Percentiles rank a stretch among this genome's conserved stretches.
Evolutionary conservation across 2,329 filamentous ascomycete species (phyloP).

Genomic region (Claviceps sp.): DNA sequence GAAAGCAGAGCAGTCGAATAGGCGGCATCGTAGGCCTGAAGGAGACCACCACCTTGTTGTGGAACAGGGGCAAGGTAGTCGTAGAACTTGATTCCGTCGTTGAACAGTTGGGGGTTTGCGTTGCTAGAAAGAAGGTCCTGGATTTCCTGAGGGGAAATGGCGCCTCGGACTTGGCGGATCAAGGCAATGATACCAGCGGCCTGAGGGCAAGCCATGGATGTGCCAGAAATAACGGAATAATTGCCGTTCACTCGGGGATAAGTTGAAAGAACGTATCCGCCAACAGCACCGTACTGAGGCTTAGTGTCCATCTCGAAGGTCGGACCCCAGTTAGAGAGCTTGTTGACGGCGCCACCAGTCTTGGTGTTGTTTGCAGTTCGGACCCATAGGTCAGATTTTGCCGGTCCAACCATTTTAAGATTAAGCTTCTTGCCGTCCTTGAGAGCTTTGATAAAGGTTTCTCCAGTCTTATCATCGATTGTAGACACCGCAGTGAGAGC

Average conservation of each 20-base stretch:
- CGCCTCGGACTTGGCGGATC: constrained; percentile 37
- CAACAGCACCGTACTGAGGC: constrained; percentile 41
- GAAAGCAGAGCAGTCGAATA: constrained; percentile 38
- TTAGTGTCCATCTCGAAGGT: constrained; percentile 38
- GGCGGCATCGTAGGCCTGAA: constrained; percentile 47
- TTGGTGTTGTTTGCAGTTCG: constrained; percentile 15
- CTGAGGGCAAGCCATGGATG: constrained; percentile 47
- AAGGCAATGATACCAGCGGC: constrained; percentile 42
- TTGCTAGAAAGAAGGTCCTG: constrained; percentile 36
- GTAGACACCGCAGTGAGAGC: constrained; percentile 25
- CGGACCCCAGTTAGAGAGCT: constrained; percentile 46
- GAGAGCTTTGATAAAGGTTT: constrained; percentile 29
- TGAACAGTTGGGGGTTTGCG: constrained; percentile 35
- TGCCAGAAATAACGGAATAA: constrained; percentile 33
- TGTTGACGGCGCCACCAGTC: constrained; percentile 38
- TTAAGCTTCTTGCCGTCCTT: constrained; percentile 28
- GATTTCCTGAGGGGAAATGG: constrained; percentile 33
- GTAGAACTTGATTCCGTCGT: constrained; percentile 25
- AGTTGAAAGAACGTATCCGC: constrained; percentile 40
- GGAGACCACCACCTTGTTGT: constrained; percentile 47
- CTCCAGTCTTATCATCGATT: constrained; percentile 28
- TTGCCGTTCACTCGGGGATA: too few species aligned
- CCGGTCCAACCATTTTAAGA: constrained; percentile 27
- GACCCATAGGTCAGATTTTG: constrained; percentile 10
- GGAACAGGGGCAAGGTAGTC: constrained; percentile 37